These are phyloP conservation scores for Leccinum variicolor DNA, from an alignment of 768 basidiomycete species.

Conservation along the genomic window DNA sequence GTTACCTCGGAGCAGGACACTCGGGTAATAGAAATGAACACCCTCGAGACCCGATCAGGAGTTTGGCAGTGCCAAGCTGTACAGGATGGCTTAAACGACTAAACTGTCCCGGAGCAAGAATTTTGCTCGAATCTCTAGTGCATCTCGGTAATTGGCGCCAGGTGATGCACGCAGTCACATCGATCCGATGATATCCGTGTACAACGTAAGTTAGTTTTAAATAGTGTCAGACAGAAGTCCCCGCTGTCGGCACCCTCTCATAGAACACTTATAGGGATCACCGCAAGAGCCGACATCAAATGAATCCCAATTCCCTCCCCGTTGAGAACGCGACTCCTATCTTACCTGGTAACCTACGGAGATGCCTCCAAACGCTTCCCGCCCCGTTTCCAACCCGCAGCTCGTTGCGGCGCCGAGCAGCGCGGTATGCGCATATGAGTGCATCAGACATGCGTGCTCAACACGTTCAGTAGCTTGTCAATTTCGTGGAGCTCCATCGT, in stretches of 20 bases:
- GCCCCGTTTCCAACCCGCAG: constrained; percentile 19
- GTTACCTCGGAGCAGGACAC: not conserved
- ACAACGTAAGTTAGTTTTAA: not conserved
- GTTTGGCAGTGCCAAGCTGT: not conserved
- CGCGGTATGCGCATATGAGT: constrained; percentile 44
- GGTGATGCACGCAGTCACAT: not conserved
- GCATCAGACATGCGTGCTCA: constrained; percentile 50
- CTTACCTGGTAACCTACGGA: constrained; percentile 18
- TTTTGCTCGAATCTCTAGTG: not conserved
- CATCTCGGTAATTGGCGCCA: not conserved
- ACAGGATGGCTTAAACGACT: not conserved
- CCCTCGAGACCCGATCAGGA: not conserved
- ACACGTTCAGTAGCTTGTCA: constrained; percentile 48
- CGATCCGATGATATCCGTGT: constrained; percentile 1
- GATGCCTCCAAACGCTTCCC: constrained; percentile 14
- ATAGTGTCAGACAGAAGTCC: not conserved
- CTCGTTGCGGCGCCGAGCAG: constrained; percentile 39
- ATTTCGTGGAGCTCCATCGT: constrained; percentile 56
- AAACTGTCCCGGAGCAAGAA: not conserved
- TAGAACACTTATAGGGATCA: not conserved
- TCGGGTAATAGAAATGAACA: not conserved
- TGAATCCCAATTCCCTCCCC: constrained; percentile 8
- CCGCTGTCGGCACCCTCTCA: not conserved
- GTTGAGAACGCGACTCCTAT: constrained; percentile 5
- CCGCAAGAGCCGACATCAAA: constrained; percentile 13